These are phyloP conservation scores for Aspergillus campestris DNA, from an alignment of 495 filamentous ascomycete genomes.

Conservation along the genomic window DNA sequence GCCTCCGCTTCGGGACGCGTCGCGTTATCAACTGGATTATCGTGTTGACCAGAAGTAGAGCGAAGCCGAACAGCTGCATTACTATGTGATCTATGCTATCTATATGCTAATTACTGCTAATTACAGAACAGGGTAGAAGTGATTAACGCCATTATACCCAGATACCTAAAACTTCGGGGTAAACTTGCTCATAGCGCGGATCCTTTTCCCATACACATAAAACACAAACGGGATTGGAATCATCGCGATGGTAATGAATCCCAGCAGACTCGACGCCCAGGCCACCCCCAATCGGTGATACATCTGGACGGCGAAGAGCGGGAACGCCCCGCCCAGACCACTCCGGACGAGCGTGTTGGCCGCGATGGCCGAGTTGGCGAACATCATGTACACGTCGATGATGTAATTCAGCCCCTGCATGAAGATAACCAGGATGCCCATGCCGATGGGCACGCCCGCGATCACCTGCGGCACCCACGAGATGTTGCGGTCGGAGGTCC, in stretches of 20 bases:
- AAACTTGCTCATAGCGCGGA: constrained; percentile 46
- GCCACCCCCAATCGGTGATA: constrained; percentile 53
- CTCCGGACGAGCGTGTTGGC: constrained; percentile 62
- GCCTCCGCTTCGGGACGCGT: constrained; percentile 14
- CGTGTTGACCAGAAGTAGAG: no score
- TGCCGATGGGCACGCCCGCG: constrained; percentile 41
- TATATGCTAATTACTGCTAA: no score
- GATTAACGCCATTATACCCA: no score
- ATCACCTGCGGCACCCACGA: constrained; percentile 43
- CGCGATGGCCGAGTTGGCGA: constrained; percentile 53
- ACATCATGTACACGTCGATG: constrained; percentile 54
- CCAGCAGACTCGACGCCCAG: constrained; percentile 59
- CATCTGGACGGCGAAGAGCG: constrained; percentile 54
- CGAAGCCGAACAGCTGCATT: no score
- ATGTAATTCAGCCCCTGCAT: constrained; percentile 56
- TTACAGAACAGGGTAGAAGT: no score
- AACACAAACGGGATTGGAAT: constrained; percentile 66
- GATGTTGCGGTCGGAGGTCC: constrained; percentile 41
- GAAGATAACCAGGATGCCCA: constrained; percentile 49
- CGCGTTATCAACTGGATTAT: constrained; percentile 5
- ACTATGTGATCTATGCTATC: no score
- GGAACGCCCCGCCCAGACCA: constrained; percentile 56
- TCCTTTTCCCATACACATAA: constrained; percentile 57
- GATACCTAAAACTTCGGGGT: constrained; percentile 38
- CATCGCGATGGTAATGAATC: constrained; percentile 53